Base-by-base conservation (phyloP, 306 rosid genomes). In the Prunus dulcis region DNA sequence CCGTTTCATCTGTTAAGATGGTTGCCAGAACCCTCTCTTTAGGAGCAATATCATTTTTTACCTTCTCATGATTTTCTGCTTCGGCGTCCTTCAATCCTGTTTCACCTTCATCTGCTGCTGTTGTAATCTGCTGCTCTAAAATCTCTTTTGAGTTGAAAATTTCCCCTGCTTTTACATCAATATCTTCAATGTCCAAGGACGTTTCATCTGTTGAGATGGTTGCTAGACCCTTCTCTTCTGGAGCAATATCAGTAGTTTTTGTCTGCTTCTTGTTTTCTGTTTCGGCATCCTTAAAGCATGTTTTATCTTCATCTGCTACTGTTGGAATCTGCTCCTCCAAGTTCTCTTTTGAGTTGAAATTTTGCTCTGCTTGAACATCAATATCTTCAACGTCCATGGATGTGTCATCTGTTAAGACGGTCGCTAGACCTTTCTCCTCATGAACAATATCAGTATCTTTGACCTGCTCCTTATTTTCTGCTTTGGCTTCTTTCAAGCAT, bases 161-260 rank as follows among this genome's bases (percentile, higher is more conserved):
- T 14, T 52, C 57, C 22, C 1, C 57, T 34, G 12, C 43, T 53
- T 53, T 23, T 13, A 41, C 65, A n/a, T 38, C 52, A 12, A 4
- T 47, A 56, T 25, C 71, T 32, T 58, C 64, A 10, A 34, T 34
- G 9, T n/a, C 19, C 67, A 38, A 23, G 50, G 1, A 6, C 15
- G 38, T 57, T 38, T 56, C 76, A 20, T 41, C 41, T 9, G 20
- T 6, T 11, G 8, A 51, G 53, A 52, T 45, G 62, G 34, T 46
- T 57, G 4, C 69, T 30, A n/a, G 51, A 45, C 52, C 45, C 20
- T 74, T 71, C 60, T 25, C 84, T 64, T 75, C 70, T 9, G 66
- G 64, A 61, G 64, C 46, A 46, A 3, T 50, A 18, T 66, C 52
- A 64, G 17, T 38, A 23, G 8, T 6, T 19, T 19, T 56, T 30